Percentiles rank a stretch among this genome's conserved stretches.
Evolutionary conservation across 1,284 basidiomycete genomes (phyloP).

Genomic region (Leucoagaricus sp.): DNA sequence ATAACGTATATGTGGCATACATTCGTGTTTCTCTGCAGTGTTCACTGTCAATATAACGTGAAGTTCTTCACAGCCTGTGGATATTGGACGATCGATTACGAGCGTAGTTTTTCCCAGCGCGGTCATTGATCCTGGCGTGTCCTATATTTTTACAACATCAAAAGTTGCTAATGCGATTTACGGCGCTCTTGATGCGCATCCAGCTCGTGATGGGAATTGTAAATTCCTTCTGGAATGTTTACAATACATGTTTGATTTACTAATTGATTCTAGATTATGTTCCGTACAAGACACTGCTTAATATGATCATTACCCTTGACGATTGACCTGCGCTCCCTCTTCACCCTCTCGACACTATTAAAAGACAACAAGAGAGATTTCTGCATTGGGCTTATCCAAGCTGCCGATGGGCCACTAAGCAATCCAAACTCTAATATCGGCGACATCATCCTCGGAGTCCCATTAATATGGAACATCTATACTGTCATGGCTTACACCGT

Average conservation of each 20-base stretch:
- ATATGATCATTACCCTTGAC: conserved; percentile 67
- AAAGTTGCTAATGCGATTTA: conserved; percentile 75
- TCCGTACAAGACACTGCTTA: conserved; percentile 66
- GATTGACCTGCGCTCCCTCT: conserved; percentile 54
- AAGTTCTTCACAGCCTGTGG: no score
- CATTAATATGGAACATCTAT: conserved; percentile 74
- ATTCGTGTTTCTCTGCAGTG: no score
- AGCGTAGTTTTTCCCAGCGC: conserved; percentile 51
- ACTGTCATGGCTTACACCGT: conserved; percentile 67
- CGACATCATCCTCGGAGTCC: conserved; percentile 73
- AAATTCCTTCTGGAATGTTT: conserved; percentile 28
- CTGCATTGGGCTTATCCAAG: conserved; percentile 70
- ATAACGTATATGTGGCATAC: no score
- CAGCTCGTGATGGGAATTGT: conserved; percentile 66
- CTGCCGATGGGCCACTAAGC: conserved; percentile 43
- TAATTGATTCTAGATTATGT: conserved; percentile 55
- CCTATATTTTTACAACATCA: conserved; percentile 60
- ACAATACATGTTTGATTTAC: not conserved
- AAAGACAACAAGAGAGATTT: conserved; percentile 41
- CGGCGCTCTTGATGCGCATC: conserved; percentile 65
- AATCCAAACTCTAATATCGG: conserved; percentile 37
- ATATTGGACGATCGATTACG: conserved; percentile 33
- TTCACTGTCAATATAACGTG: no score
- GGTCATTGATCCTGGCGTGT: conserved; percentile 69
- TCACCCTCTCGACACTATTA: conserved; percentile 71